These are phyloP conservation scores for Lasiodiplodia hormozganensis DNA, from an alignment of 2,329 filamentous ascomycete species.

Conservation along the genomic window DNA sequence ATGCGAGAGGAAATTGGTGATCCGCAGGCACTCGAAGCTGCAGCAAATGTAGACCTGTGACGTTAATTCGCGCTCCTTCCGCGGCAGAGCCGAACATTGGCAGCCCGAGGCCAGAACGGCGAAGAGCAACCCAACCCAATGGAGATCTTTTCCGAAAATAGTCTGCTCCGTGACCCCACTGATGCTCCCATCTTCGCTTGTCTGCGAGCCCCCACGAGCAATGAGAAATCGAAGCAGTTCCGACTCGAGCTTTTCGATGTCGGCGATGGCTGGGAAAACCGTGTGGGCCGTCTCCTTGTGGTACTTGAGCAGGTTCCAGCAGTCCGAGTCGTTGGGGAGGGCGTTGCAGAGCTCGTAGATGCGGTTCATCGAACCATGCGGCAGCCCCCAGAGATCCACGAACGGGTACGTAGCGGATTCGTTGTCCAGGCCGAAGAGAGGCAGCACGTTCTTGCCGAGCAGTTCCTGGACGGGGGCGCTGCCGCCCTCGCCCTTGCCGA, in stretches of 20 bases:
- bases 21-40: constrained; percentile 68
- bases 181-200: constrained; percentile 46
- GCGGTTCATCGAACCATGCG: constrained; percentile 64
- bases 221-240: constrained; percentile 62
- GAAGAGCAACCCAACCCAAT: constrained; percentile 67
- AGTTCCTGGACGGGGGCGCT: constrained; percentile 62
- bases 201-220: constrained; percentile 55
- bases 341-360: constrained; percentile 65
- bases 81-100: constrained; percentile 64
- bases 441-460: constrained; percentile 64
- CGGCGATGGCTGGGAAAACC: constrained; percentile 67
- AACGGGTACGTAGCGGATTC: constrained; percentile 71
- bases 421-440: constrained; percentile 68
- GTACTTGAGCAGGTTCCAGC: constrained; percentile 63
- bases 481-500: constrained; percentile 43
- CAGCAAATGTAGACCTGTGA: constrained; percentile 72
- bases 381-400: constrained; percentile 67
- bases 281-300: constrained; percentile 66
- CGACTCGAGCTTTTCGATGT: constrained; percentile 61
- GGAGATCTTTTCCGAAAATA: constrained; percentile 64
- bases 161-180: constrained; percentile 58
- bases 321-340: constrained; percentile 64
- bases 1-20: constrained; percentile 69
- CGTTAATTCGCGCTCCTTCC: constrained; percentile 67
- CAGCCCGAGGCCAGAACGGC: constrained; percentile 68